A percentile compares a stretch with the other conserved stretches of the same genome.
These are phyloP conservation scores for Cyclotella atomus DNA, from an alignment of 108 stramenopile genomes.

Conservation along the genomic window DNA sequence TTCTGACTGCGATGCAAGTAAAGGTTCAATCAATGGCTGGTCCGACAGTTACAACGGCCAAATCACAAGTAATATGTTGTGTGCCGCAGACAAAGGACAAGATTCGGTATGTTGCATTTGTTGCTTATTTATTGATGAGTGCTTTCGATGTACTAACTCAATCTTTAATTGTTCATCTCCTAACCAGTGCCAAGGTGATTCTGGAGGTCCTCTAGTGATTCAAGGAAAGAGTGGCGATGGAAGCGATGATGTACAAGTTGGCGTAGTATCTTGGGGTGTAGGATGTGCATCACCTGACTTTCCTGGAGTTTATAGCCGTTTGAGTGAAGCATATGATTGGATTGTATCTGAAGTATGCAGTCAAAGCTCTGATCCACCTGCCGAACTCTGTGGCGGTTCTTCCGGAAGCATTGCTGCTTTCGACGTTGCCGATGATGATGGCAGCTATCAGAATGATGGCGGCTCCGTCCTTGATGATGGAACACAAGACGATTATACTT, in stretches of 20 bases:
- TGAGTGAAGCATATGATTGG: conserved; percentile 38
- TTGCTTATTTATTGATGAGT: too few relatives aligned
- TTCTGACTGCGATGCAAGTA: conserved; percentile 42
- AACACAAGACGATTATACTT: too few relatives aligned
- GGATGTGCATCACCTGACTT: conserved; percentile 44
- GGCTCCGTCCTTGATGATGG: too few relatives aligned
- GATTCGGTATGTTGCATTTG: too few relatives aligned
- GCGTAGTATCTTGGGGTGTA: conserved; percentile 51
- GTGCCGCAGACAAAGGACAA: conserved; percentile 32
- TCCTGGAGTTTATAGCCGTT: conserved; percentile 48
- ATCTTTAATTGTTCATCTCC: background rate
- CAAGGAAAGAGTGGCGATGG: conserved; percentile 7
- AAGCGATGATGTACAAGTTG: conserved; percentile 36
- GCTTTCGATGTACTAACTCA: background rate
- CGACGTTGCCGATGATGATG: too few relatives aligned
- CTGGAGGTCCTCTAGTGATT: conserved; percentile 35
- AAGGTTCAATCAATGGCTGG: conserved; percentile 15
- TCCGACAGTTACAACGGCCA: conserved; percentile 20
- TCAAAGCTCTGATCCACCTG: conserved; percentile 1
- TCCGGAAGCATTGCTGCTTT: background rate
- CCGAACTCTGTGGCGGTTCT: conserved; percentile 6
- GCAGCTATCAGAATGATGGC: too few relatives aligned
- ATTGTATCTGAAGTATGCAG: conserved; percentile 37
- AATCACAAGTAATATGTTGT: conserved; percentile 50
- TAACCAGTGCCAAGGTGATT: too few relatives aligned